Conservation (phyloP, 306 rosid species). For the Sechiopsis laciniata region DNA sequence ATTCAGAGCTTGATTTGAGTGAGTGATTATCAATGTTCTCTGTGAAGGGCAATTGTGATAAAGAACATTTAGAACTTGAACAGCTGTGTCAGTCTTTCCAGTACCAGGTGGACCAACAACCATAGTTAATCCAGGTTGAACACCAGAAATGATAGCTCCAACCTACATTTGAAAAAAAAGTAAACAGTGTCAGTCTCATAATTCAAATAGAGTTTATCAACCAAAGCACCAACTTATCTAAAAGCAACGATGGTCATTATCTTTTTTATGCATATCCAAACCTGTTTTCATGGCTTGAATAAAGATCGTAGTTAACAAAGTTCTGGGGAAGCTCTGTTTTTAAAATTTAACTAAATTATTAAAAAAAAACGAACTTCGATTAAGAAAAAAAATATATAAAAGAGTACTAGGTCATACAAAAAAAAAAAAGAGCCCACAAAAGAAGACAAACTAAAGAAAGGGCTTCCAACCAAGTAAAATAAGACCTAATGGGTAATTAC, state of each 20-base stretch:
- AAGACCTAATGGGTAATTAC: not conserved
- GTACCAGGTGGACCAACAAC: conserved; percentile 99
- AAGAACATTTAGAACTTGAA: conserved; percentile 88
- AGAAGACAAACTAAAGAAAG: not conserved
- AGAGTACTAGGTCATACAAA: no score
- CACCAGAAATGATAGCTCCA: conserved; percentile 86
- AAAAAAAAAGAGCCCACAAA: not conserved
- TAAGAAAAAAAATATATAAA: not conserved
- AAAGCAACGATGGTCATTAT: not conserved
- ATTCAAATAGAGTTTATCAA: conserved; percentile 10
- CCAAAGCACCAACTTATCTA: not conserved
- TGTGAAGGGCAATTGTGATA: conserved; percentile 97
- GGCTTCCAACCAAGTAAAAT: not conserved
- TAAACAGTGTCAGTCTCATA: not conserved
- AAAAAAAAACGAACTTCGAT: not conserved
- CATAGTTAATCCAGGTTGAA: conserved; percentile 97
- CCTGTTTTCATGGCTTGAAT: no score
- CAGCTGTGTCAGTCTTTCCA: conserved; percentile 98
- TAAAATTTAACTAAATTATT: no score
- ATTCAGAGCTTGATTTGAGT: conserved; percentile 95
- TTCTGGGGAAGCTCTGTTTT: no score
- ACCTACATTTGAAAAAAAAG: conserved; percentile 35
- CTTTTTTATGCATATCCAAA: not conserved
- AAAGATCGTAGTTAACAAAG: no score
- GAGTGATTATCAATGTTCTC: conserved; percentile 92